Base-by-base conservation (phyloP, 805 yeast species). In the Lipomyces orientalis region DNA sequence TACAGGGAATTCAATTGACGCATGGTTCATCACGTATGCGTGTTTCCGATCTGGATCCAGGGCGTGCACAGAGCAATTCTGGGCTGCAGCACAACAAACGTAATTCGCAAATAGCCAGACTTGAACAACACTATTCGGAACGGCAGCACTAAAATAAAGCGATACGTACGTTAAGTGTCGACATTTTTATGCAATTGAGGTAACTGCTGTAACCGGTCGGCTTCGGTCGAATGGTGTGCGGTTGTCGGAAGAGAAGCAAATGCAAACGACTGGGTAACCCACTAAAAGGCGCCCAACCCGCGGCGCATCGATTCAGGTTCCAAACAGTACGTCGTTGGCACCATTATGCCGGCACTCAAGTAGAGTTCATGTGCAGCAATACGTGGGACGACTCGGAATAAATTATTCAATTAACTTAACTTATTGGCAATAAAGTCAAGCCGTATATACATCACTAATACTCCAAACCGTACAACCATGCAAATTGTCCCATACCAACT, bases 101-200 rank as follows among this genome's bases (percentile, higher is more conserved):
- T 14, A 43, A 43, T 43, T 43, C 49, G n/a, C 22, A 22, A 43
- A 43, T n/a, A 16, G 16, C 49, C 49, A 43, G 49, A 43, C 49
- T 16, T 9, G n/a, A 43, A 43, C n/a, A n/a, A 43, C n/a, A 43
- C 16, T 43, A 43, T n/a, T 19, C 49, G 8, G 4, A 43, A 43
- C 29, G n/a, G 2, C 22, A n/a, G 49, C 19, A 16, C 7, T 43
- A 16, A n/a, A 43, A 5, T 16, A 16, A 43, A 43, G 19, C 4
- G 49, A 16, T 43, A 43, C 49, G 25, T 43, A 43, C 49, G 49
- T 43, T 43, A 43, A 43, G 49, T n/a, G 49, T 43, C 49, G 49
- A 43, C 49, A 43, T 43, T n/a, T 43, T 43, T 43, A 16, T 16
- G 22, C 49, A 43, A 43, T 43, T 43, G 49, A 43, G 49, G 49